Evolutionary conservation across 2,329 filamentous ascomycete genomes (phyloP).

Genomic region (Exophiala sp.): DNA sequence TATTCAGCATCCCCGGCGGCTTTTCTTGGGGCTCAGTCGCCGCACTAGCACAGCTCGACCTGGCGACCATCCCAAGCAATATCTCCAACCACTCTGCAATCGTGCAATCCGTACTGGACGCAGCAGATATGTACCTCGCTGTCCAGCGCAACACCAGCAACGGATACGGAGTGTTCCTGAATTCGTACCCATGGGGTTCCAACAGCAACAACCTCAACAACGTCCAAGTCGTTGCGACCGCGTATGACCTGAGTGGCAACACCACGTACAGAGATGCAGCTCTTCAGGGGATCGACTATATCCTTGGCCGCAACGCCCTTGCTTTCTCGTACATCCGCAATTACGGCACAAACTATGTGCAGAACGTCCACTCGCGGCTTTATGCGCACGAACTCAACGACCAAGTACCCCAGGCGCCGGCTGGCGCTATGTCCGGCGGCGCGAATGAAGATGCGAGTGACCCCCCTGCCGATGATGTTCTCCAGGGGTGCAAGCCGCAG

Average conservation of each 20-base stretch:
- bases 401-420: neutral
- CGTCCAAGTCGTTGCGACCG: neutral
- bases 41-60: neutral
- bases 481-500: constrained; percentile 1
- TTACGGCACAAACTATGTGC: neutral
- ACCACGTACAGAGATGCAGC: constrained; percentile 1
- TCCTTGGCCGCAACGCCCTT: constrained; percentile 4
- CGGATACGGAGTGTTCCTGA: neutral
- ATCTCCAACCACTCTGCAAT: neutral
- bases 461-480: constrained; percentile 3
- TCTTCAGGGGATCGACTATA: constrained; percentile 1
- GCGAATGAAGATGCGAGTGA: constrained; percentile 5
- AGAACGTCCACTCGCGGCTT: neutral
- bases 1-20: neutral
- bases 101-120: constrained; percentile 1
- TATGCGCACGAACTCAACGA: constrained; percentile 1
- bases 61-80: neutral
- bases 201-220: constrained; percentile 3
- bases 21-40: constrained; percentile 4
- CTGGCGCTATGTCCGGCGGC: neutral
- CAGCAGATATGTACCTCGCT: constrained; percentile 5
- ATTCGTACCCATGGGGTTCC: constrained; percentile 2
- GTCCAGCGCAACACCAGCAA: neutral
- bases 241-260: constrained; percentile 1
- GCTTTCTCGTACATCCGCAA: constrained; percentile 1